A percentile compares a stretch with the other conserved stretches of the same genome.
phyloP scores from a whole-genome alignment of 2,329 filamentous ascomycete genomes.

The Dothiorella sarmentorum region DNA sequence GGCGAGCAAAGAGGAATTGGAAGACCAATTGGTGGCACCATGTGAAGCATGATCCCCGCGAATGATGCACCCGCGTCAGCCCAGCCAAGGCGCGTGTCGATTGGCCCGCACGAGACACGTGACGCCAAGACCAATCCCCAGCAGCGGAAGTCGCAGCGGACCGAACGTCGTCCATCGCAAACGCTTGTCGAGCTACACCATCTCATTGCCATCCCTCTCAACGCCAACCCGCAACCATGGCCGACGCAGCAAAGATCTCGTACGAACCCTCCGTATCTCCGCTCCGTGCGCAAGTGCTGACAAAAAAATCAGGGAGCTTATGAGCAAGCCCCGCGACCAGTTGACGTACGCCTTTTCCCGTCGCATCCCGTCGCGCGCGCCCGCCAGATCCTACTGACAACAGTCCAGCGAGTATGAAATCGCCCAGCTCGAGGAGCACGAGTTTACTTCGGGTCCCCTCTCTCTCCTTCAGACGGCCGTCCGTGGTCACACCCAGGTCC shows the following conservation, averaged over 20 bases:
- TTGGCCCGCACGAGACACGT: background rate
- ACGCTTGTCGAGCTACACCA: conserved; percentile 3
- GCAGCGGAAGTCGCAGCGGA: background rate
- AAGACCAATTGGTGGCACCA: background rate
- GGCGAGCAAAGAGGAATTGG: background rate
- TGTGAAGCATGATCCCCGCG: background rate
- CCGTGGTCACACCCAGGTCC: conserved; percentile 87
- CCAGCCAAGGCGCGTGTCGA: background rate
- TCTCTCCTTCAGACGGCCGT: conserved; percentile 97
- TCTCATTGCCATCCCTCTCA: background rate
- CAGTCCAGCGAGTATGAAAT: conserved; percentile 79
- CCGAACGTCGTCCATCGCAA: conserved; percentile 13
- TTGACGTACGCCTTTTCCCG: conserved; percentile 70
- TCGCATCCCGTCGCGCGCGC: background rate
- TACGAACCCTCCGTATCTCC: conserved; percentile 24
- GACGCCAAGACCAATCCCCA: background rate
- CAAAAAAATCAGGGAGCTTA: conserved; percentile 66
- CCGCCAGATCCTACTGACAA: conserved; percentile 1
- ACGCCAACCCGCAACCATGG: conserved; percentile 14
- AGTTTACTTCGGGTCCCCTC: conserved; percentile 75
- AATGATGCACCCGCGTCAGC: background rate
- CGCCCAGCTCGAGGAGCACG: conserved; percentile 73
- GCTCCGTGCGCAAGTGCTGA: conserved; percentile 23
- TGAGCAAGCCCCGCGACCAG: conserved; percentile 83
- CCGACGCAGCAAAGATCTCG: conserved; percentile 44